Base-by-base conservation (phyloP, 495 filamentous ascomycete genomes). In the Lophiostoma macrostomum region DNA sequence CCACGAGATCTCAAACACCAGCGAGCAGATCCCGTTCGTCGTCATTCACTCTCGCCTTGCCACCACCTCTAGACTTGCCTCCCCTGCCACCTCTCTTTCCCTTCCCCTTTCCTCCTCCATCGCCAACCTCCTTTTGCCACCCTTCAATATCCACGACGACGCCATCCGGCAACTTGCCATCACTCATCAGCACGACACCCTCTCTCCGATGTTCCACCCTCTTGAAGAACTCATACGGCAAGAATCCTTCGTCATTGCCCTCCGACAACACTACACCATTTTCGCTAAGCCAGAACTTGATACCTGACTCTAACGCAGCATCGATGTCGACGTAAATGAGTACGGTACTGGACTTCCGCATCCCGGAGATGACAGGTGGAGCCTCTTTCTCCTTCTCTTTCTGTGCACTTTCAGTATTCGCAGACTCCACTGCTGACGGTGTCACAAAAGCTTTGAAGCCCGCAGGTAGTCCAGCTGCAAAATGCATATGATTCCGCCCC, bases 401-500 rank as follows among this genome's bases (percentile, higher is more conserved):
- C 16, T 1, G 35, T 22, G 36, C 44, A 16, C 34, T 16, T 20
- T 41, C 39, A 1, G 23, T 61, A 19, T 67, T n/a, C n/a, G n/a
- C n/a, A n/a, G n/a, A n/a, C n/a, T n/a, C n/a, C n/a, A n/a, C n/a
- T n/a, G n/a, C n/a, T n/a, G n/a, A n/a, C n/a, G n/a, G n/a, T n/a
- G n/a, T n/a, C n/a, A n/a, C 64, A 43, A 69, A 14, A 7, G 23
- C 13, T 3, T 31, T 45, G 19, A 73, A 69, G 1, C 66, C 65
- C 1, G 72, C 37, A 0, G 85, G 82, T 24, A 88, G 64, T 0
- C 85, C 88, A 0, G 80, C 78, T 4, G 85, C 84, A 63, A 91
- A 93, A 65, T 98, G 93, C 14, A 96, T 82, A 62, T 96, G 93
- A 44, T 84, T 88, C 40, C 93, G 66, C 0, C 73, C 73, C 93